Evolutionary conservation across 139 green algal genomes (phyloP), one percentile per base, ranked within the genome.

Genomic region (Chlamydomonas sp.): DNA sequence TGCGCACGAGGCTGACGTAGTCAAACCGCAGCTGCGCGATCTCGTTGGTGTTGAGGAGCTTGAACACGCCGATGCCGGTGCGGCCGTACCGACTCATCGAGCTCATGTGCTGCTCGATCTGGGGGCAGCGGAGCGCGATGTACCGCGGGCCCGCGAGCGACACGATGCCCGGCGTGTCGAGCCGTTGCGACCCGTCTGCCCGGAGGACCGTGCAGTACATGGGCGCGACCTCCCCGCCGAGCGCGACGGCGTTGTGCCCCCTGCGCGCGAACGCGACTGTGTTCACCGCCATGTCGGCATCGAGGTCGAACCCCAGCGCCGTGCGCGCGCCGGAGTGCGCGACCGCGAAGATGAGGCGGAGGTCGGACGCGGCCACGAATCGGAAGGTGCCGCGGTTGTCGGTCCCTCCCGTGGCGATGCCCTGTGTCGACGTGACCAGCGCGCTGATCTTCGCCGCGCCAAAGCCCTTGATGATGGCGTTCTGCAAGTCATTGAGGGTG

Each of bases 51-150:
- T 26, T 30, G 16, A 28, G 10, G 38, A 74, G 58, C 69, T 74
- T 74, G 69, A 74, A 74, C 13, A 74, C 57, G 34, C 68, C 68
- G 24, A 74, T 34, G 54, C 68, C 68, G n/a, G 68, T 37, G 3
- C 3, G 5, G 3, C 36, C 26, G 58, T 63, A 63, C 30, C 16
- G 48, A 4, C 31, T 2, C 38, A 29, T 57, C 26, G 38, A 35
- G 29, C 5, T 31, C 3, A 69, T 29, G 58, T 74, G 69, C 2
- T 62, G 26, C 58, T 74, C 69, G 38, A 74, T 69, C 58, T 74
- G 38, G 24, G 57, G 57, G 69, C 69, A 74, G 28, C 69, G 58
- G 37, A 74, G 58, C 5, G 28, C 49, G 16, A 74, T 38, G 58
- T 65, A 69, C 4, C 69, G 69, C 29, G 20, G 3, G 2, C 69